These are phyloP conservation scores for Chrysoporthe cubensis DNA, from an alignment of 2,329 filamentous ascomycete genomes.

Conservation along the genomic window DNA sequence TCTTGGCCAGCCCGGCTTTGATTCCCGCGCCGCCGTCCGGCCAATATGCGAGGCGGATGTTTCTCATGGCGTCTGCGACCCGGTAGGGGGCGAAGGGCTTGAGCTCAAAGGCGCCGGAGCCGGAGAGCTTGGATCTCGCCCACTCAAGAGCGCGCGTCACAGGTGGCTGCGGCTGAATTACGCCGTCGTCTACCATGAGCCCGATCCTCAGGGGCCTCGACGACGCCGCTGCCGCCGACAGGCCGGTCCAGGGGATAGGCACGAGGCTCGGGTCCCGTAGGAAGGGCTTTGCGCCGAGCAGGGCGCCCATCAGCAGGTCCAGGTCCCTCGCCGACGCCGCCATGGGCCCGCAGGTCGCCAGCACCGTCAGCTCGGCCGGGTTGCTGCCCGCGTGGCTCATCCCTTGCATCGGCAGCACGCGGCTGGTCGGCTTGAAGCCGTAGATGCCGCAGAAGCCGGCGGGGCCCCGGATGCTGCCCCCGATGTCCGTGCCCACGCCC, in stretches of 20 bases:
- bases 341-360: slow-evolving; percentile 42
- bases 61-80: slow-evolving; percentile 36
- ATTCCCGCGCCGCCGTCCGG: slow-evolving; percentile 46
- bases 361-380: slow-evolving; percentile 41
- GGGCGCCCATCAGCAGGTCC: slow-evolving; percentile 39
- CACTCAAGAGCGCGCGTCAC: slow-evolving; percentile 41
- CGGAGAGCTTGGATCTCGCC: slow-evolving; percentile 35
- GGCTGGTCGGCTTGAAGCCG: slow-evolving; percentile 34
- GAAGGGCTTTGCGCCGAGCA: slow-evolving; percentile 35
- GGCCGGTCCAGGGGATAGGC: slow-evolving; percentile 36
- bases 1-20: slow-evolving; percentile 38
- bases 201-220: slow-evolving; percentile 45
- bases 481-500: slow-evolving; percentile 48
- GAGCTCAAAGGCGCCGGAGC: slow-evolving; percentile 35
- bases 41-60: slow-evolving; percentile 49
- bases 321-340: slow-evolving; percentile 39
- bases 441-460: slow-evolving; percentile 41
- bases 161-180: slow-evolving; percentile 44
- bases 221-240: background rate
- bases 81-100: slow-evolving; percentile 42
- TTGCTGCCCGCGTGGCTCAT: slow-evolving; percentile 32
- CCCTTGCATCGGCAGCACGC: slow-evolving; percentile 35
- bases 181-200: slow-evolving; percentile 45
- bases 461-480: slow-evolving; percentile 45
- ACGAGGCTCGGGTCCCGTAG: slow-evolving; percentile 37